Evolutionary conservation across 192 early-diverging fungal genomes (phyloP).

Genomic region (Backusella parvicylindrica): DNA sequence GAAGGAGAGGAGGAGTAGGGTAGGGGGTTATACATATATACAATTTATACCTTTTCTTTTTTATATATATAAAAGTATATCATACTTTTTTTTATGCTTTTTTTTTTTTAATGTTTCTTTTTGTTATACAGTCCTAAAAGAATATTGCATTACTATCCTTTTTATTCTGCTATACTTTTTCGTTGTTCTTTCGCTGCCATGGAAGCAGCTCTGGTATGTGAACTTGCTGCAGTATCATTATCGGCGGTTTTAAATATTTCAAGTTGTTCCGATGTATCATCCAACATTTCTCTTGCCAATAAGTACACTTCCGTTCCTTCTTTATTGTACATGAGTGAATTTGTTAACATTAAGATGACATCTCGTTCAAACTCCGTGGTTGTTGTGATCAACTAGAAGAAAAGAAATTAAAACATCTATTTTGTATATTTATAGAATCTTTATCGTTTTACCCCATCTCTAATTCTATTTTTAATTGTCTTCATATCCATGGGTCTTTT

Average conservation of each 20-base stretch:
- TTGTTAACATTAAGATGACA: conserved; percentile 82
- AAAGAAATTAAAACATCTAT: neutral
- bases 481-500: conserved; percentile 86
- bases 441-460: conserved; percentile 64
- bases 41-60: neutral
- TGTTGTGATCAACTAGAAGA: conserved; percentile 65
- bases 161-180: conserved; percentile 6
- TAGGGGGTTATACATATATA: neutral
- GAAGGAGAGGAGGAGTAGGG: neutral
- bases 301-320: conserved; percentile 82
- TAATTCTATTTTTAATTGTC: conserved; percentile 78
- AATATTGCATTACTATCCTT: neutral
- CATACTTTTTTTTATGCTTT: no score
- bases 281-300: conserved; percentile 81
- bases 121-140: neutral
- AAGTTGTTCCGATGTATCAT: conserved; percentile 71
- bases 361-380: conserved; percentile 91
- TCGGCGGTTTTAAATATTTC: conserved; percentile 48
- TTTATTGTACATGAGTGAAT: conserved; percentile 86
- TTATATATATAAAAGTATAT: no score
- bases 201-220: conserved; percentile 15
- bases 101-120: neutral
- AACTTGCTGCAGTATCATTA: conserved; percentile 23
- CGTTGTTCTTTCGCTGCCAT: conserved; percentile 9
- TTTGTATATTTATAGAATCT: no score